Percentiles rank a stretch among this genome's conserved stretches.
phyloP scores from a whole-genome alignment of 1,139 yeast species.

The Protomyces lactucae-debilis region DNA sequence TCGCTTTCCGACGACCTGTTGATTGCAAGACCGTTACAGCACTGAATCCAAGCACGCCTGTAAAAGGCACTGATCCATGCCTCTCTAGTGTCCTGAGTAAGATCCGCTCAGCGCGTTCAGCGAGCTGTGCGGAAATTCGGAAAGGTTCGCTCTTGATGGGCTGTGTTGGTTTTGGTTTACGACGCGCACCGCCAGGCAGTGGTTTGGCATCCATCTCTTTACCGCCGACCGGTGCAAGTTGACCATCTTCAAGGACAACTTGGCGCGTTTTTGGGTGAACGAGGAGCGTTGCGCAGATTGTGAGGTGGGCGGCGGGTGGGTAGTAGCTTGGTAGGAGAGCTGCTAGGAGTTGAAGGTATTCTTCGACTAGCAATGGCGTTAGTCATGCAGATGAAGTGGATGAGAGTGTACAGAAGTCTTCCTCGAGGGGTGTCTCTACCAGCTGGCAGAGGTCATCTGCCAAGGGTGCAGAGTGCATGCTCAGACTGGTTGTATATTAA shows the following conservation, averaged over 20 bases:
- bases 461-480: neutral
- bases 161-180: neutral
- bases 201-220: neutral
- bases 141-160: neutral
- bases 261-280: slow-evolving; percentile 7
- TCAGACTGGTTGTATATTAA: too few relatives aligned
- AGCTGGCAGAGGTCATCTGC: neutral
- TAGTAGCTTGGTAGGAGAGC: neutral
- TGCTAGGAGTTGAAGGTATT: slow-evolving; percentile 5
- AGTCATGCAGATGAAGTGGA: too few relatives aligned
- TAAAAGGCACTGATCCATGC: neutral
- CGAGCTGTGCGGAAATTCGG: neutral
- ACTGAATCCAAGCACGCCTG: neutral
- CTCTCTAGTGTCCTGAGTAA: neutral
- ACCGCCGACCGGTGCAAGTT: neutral
- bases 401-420: slow-evolving; percentile 2
- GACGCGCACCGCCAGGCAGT: neutral
- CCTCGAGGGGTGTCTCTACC: slow-evolving; percentile 18
- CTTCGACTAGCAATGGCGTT: neutral
- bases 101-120: neutral
- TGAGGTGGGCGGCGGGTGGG: slow-evolving; percentile 9
- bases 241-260: neutral
- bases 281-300: slow-evolving; percentile 11
- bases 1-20: neutral
- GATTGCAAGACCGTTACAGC: neutral